These are phyloP conservation scores for Vitis hybrid DNA, from an alignment of 177 flowering plant genomes.

Conservation along the genomic window DNA sequence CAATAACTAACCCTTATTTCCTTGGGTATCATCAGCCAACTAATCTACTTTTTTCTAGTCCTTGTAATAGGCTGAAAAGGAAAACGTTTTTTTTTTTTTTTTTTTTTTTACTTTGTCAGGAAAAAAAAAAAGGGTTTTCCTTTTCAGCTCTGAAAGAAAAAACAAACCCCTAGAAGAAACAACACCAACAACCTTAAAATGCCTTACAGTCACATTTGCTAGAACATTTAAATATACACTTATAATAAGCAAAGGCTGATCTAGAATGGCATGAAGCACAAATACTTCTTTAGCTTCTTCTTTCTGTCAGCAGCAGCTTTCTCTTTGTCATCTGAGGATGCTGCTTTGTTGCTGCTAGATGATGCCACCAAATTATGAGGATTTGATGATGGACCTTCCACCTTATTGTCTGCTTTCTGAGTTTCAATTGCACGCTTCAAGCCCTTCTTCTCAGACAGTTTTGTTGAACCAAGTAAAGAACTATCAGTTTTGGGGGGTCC, in stretches of 20 bases:
- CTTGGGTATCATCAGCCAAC: too few relatives aligned
- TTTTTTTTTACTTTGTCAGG: too few relatives aligned
- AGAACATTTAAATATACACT: not conserved
- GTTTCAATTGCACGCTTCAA: not conserved
- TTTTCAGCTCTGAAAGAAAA: too few relatives aligned
- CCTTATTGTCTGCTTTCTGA: constrained; percentile 7
- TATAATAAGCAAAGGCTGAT: not conserved
- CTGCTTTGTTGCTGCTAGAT: constrained; percentile 4
- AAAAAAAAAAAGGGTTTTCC: too few relatives aligned
- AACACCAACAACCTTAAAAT: too few relatives aligned
- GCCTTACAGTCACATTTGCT: too few relatives aligned
- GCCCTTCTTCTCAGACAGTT: not conserved
- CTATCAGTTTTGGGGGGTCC: constrained; percentile 1
- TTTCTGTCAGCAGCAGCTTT: constrained; percentile 14
- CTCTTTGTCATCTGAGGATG: not conserved
- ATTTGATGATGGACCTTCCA: constrained; percentile 22
- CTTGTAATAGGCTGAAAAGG: too few relatives aligned
- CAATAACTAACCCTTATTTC: too few relatives aligned
- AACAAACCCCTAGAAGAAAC: too few relatives aligned
- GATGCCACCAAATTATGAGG: constrained; percentile 15
- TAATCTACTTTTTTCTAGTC: too few relatives aligned
- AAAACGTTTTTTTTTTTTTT: too few relatives aligned
- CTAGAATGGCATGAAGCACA: constrained; percentile 40
- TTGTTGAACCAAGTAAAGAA: constrained; percentile 5
- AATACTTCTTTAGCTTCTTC: constrained; percentile 27